These are phyloP conservation scores for Pelagomonas calceolata DNA, from an alignment of 108 stramenopile species.

Conservation along the genomic window DNA sequence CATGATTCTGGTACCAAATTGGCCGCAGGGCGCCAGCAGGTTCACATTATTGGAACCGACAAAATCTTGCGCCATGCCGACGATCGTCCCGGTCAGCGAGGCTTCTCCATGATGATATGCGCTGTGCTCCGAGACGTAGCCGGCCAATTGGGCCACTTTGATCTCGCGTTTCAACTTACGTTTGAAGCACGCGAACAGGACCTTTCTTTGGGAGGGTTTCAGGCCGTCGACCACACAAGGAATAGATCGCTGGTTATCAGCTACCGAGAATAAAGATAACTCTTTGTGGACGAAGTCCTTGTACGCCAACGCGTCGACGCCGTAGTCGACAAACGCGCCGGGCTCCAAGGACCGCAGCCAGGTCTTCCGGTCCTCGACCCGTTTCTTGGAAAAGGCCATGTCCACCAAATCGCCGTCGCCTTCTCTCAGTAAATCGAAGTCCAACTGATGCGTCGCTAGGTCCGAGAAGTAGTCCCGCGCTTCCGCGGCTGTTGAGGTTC, in stretches of 20 bases:
- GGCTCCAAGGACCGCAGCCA: constrained; percentile 68
- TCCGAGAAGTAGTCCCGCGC: constrained; percentile 66
- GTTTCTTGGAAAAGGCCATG: constrained; percentile 91
- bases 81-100: constrained; percentile 82
- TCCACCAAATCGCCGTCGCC: constrained; percentile 76
- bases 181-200: constrained; percentile 95
- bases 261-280: constrained; percentile 84
- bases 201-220: constrained; percentile 97
- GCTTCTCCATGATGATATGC: constrained; percentile 99
- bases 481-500: constrained; percentile 87
- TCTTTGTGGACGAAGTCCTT: constrained; percentile 92
- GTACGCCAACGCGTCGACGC: constrained; percentile 58
- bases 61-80: constrained; percentile 92
- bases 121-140: constrained; percentile 84
- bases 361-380: constrained; percentile 81
- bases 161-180: constrained; percentile 92
- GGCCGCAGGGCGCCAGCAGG: constrained; percentile 84
- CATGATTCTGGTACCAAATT: constrained; percentile 93
- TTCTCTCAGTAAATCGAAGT: constrained; percentile 19
- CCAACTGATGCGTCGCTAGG: constrained; percentile 42
- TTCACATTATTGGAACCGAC: constrained; percentile 95
- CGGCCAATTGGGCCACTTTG: constrained; percentile 81
- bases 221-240: constrained; percentile 91
- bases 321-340: constrained; percentile 84
- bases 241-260: constrained; percentile 86